phyloP scores from a whole-genome alignment of 208 protist species.

The Trypanosoma brucei region DNA sequence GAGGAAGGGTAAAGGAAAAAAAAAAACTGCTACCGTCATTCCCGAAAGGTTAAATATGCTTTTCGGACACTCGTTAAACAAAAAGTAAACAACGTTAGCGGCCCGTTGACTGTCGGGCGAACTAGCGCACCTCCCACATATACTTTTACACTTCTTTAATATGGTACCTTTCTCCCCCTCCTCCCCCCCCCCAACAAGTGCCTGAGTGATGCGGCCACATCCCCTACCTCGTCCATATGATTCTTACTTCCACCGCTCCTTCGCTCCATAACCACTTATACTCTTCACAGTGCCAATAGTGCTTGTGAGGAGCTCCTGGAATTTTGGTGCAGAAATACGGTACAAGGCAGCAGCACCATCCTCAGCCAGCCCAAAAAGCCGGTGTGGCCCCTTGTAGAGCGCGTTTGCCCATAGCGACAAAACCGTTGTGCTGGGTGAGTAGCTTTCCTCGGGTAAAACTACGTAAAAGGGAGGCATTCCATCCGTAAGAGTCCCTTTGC shows the following conservation, averaged over 20 bases:
- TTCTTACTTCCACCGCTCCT: not conserved
- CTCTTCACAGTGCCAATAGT: not conserved
- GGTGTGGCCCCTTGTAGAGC: slow-evolving; percentile 2
- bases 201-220: too few species aligned
- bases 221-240: too few species aligned
- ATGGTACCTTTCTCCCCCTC: too few species aligned
- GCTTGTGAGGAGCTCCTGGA: not conserved
- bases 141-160: too few species aligned
- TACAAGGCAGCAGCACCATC: slow-evolving; percentile 1
- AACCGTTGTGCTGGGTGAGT: not conserved
- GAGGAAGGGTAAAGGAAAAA: too few species aligned
- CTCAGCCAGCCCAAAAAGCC: slow-evolving; percentile 10
- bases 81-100: too few species aligned
- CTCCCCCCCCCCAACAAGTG: too few species aligned
- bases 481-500: slow-evolving; percentile 9
- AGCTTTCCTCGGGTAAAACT: slow-evolving; percentile 22
- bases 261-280: not conserved
- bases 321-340: not conserved
- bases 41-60: too few species aligned
- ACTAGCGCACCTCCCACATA: too few species aligned
- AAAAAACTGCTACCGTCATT: too few species aligned
- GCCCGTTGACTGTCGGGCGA: too few species aligned
- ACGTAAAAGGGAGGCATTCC: slow-evolving; percentile 23
- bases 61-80: too few species aligned
- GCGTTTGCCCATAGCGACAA: slow-evolving; percentile 12